Percentiles rank a stretch among this genome's conserved stretches.
Evolutionary conservation across 2,329 filamentous ascomycete genomes (phyloP).

Genomic region (Aspergillus pseudoviridinutans): DNA sequence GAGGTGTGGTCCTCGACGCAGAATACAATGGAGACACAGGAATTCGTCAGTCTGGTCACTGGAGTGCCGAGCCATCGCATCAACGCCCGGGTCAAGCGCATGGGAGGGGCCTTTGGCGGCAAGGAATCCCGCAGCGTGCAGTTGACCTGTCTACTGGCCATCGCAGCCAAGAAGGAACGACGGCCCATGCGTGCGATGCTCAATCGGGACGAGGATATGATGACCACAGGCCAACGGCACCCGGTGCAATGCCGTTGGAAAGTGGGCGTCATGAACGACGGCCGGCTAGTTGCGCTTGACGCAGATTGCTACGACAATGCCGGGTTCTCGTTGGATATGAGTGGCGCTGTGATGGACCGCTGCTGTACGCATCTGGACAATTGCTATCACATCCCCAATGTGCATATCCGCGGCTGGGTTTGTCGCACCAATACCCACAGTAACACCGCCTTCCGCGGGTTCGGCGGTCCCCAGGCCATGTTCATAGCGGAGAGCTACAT

Average conservation of each 20-base stretch:
- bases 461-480: constrained; percentile 92
- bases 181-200: constrained; percentile 91
- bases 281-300: constrained; percentile 85
- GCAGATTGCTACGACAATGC: constrained; percentile 89
- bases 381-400: constrained; percentile 84
- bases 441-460: constrained; percentile 95
- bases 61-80: constrained; percentile 85
- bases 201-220: constrained; percentile 92
- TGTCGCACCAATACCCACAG: constrained; percentile 97
- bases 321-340: constrained; percentile 70
- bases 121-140: constrained; percentile 88
- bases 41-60: constrained; percentile 78
- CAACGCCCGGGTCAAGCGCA: constrained; percentile 80
- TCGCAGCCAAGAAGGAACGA: constrained; percentile 79
- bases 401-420: constrained; percentile 78
- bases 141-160: constrained; percentile 75
- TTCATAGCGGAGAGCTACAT: constrained; percentile 90
- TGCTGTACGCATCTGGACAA: constrained; percentile 82
- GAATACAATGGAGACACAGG: constrained; percentile 90
- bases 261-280: constrained; percentile 86
- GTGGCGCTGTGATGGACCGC: constrained; percentile 77
- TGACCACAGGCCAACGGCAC: constrained; percentile 86
- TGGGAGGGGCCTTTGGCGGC: constrained; percentile 92
- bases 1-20: constrained; percentile 91
- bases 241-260: constrained; percentile 91